Base-by-base conservation (phyloP, 495 filamentous ascomycete genomes). In the Penicillium goetzii region DNA sequence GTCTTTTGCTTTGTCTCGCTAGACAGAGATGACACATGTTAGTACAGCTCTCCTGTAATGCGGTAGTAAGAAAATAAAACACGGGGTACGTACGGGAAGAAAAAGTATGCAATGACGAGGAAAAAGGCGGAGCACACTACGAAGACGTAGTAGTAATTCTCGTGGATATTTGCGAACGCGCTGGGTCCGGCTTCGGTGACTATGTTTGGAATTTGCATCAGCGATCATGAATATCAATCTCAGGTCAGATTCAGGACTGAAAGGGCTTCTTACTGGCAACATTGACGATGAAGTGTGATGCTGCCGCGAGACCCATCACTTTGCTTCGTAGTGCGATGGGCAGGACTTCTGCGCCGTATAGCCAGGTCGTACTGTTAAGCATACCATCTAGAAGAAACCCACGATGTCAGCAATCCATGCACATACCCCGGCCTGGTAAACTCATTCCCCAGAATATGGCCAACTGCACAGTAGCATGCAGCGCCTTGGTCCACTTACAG, bases 121-220 rank as follows among this genome's bases (percentile, higher is more conserved):
- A 85, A 87, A 66, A 85, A 77, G 0, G 68, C 10, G 1, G 82
- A 79, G 64, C 84, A 86, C 7, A 56, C 80, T 11, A 85, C 82
- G 41, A 86, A 86, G 34, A 86, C 84, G 55, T 85, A 87, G 64
- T 87, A 87, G 65, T 86, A 87, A 58, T 87, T 87, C 67, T 87
- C 80, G 17, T 77, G 67, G 59, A 87, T 87, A 33, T 79, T 85
- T 38, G 83, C 83, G 62, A 87, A 85, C 2, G 84, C 84, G 56
- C 77, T 84, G 10, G 84, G 84, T 0, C 83, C 84, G 8, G 84
- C 84, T 68, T 87, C 81, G 53, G 84, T 87, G 52, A 87, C 79
- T 75, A 36, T 55, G 33, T 32, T n/a, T 21, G 33, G 21, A 11
- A 26, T 10, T 19, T 23, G 45, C 21, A 52, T 45, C 4, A 34